Conservation (phyloP, 208 protist genomes). For the Angomonas desouzai region DNA sequence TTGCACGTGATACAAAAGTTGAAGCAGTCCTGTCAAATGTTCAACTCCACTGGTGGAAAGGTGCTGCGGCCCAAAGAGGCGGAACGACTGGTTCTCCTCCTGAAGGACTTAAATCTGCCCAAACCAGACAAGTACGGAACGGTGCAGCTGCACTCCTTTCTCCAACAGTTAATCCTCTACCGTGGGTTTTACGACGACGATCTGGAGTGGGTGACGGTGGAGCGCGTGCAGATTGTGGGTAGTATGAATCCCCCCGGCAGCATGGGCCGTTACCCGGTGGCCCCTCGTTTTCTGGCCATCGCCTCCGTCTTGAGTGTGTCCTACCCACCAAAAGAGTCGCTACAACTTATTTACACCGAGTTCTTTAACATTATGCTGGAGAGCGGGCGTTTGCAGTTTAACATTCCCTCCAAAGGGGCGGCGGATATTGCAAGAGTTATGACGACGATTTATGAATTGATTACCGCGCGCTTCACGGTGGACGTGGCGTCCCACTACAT, state of each 20-base stretch:
- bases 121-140: conserved; percentile 98
- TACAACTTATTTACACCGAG: conserved; percentile 93
- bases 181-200: conserved; percentile 94
- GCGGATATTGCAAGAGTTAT: conserved; percentile 91
- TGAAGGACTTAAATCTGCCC: conserved; percentile 98
- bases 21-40: conserved; percentile 90
- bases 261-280: conserved; percentile 93
- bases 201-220: conserved; percentile 95
- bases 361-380: conserved; percentile 92
- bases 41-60: conserved; percentile 91
- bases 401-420: conserved; percentile 62
- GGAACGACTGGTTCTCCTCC: conserved; percentile 93
- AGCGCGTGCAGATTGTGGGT: conserved; percentile 94
- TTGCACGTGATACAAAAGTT: conserved; percentile 96
- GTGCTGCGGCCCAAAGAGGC: conserved; percentile 94
- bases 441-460: conserved; percentile 92
- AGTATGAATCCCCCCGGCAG: conserved; percentile 96
- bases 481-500: conserved; percentile 97
- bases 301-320: conserved; percentile 91
- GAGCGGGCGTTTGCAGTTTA: conserved; percentile 58
- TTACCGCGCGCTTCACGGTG: conserved; percentile 87
- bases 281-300: conserved; percentile 95
- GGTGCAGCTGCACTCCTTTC: conserved; percentile 95
- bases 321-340: conserved; percentile 91
- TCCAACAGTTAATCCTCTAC: conserved; percentile 97